Evolutionary conservation across 1,284 basidiomycete genomes (phyloP).

Genomic region (Amylostereum areolatum): DNA sequence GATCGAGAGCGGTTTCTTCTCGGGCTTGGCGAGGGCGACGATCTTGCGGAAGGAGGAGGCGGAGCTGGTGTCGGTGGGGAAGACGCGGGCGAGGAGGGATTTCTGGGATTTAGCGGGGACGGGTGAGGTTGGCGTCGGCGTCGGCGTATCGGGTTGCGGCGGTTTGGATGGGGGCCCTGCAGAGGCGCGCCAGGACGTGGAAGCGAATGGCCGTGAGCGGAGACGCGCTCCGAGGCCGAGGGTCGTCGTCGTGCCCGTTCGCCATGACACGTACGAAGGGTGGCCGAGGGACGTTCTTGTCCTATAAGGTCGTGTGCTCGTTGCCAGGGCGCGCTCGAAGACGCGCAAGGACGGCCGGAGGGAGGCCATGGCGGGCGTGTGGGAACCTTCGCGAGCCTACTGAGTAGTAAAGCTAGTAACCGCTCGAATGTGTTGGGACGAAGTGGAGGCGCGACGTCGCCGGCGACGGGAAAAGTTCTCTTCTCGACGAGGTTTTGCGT

Average conservation of each 20-base stretch:
- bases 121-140: background rate
- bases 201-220: background rate
- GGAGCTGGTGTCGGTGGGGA: background rate
- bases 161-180: background rate
- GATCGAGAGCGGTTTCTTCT: slow-evolving; percentile 63
- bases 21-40: slow-evolving; percentile 70
- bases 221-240: background rate
- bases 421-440: too few relatives aligned
- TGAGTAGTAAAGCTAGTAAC: too few relatives aligned
- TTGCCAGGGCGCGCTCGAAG: too few relatives aligned
- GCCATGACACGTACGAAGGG: too few relatives aligned
- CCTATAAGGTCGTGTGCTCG: too few relatives aligned
- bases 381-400: too few relatives aligned
- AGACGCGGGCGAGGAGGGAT: background rate
- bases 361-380: too few relatives aligned
- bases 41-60: slow-evolving; percentile 71
- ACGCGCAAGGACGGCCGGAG: too few relatives aligned
- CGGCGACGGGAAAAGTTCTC: too few relatives aligned
- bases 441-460: too few relatives aligned
- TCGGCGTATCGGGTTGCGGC: background rate
- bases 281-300: too few relatives aligned
- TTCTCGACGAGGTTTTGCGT: too few relatives aligned
- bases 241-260: background rate
- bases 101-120: background rate
- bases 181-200: background rate